Evolutionary conservation across 768 basidiomycete species (phyloP), one percentile per base, ranked within the genome.

Genomic region (Kwoniella sp.): DNA sequence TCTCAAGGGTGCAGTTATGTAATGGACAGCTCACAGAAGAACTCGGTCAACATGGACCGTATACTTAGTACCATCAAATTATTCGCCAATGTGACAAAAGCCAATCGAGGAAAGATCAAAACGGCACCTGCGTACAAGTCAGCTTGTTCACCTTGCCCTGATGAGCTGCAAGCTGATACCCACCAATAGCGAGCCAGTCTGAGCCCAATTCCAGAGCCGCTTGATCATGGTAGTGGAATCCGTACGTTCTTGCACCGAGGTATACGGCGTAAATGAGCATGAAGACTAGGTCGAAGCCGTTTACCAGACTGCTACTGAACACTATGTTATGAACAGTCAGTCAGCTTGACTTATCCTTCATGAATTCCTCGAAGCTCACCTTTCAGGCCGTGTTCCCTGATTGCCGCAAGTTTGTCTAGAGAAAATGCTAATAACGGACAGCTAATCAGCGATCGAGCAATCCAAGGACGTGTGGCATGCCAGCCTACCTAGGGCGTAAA

Each of bases 341-440:
- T 49, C 33, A 37, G 17, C 8, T 13, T 22, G 10, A 90, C 4
- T 15, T 44, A 19, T 9, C 17, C 7, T 44, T 9, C 4, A 9
- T 19, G 10, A 44, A 15, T 33, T 3, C 40, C 40, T 10, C 40
- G 17, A 9, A 89, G 71, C 9, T 44, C 48, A 90, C 93, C 91
- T 85, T 85, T 87, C 52, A 97, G 87, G 3, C 93, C 94, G 75
- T 92, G 92, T 77, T 97, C 93, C 77, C 96, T 91, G 88, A 95
- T 92, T 2, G 92, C 89, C 22, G 94, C 94, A 9, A 94, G 82
- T 77, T 92, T 95, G 77, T 97, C 94, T 21, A 97, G 83, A 0
- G 90, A 86, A 78, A 96, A 97, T 0, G 93, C 93, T 69, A 58
- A 44, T 3, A 19, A 19, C 10, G 17, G 40, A 19, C 17, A 10